Conservation (phyloP, 2,329 filamentous ascomycete genomes). For the Aspergillus vadensis region DNA sequence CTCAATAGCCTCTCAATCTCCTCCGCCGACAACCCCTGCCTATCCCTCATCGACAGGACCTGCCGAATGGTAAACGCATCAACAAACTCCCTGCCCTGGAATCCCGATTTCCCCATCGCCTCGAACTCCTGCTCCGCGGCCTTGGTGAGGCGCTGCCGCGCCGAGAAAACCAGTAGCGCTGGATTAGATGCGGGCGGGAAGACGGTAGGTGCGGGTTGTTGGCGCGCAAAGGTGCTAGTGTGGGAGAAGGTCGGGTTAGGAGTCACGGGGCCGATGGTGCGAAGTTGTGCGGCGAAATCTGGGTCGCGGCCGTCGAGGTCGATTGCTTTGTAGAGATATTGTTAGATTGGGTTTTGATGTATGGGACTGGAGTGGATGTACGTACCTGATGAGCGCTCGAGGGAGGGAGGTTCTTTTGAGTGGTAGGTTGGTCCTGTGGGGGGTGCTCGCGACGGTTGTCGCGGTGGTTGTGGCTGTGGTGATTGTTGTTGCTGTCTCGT, state of each 20-base stretch:
- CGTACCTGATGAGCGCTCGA: conserved; percentile 15
- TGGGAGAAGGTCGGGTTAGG: conserved; percentile 59
- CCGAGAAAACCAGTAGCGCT: conserved; percentile 55
- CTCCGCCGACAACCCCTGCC: conserved; percentile 34
- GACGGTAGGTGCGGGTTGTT: conserved; percentile 29
- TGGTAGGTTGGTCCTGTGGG: conserved; percentile 10
- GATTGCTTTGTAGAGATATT: conserved; percentile 46
- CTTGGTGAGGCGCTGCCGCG: conserved; percentile 53
- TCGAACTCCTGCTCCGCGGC: conserved; percentile 58
- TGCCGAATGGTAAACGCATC: conserved; percentile 55
- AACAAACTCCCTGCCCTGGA: conserved; percentile 48
- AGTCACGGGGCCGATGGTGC: conserved; percentile 60
- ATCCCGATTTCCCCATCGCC: conserved; percentile 46
- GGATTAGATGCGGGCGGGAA: conserved; percentile 52
- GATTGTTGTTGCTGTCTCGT: conserved; percentile 31
- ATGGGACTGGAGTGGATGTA: background rate
- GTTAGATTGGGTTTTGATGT: conserved; percentile 5
- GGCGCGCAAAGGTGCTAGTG: conserved; percentile 52
- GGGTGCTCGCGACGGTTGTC: conserved; percentile 1
- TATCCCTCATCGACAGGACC: conserved; percentile 52
- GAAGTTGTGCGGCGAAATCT: conserved; percentile 78
- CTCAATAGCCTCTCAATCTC: conserved; percentile 51
- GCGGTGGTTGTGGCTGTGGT: conserved; percentile 30
- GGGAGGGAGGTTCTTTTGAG: background rate
- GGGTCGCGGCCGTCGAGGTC: conserved; percentile 64